phyloP scores from a whole-genome alignment of 495 filamentous ascomycete species.

The Thermothielavioides terrestris region DNA sequence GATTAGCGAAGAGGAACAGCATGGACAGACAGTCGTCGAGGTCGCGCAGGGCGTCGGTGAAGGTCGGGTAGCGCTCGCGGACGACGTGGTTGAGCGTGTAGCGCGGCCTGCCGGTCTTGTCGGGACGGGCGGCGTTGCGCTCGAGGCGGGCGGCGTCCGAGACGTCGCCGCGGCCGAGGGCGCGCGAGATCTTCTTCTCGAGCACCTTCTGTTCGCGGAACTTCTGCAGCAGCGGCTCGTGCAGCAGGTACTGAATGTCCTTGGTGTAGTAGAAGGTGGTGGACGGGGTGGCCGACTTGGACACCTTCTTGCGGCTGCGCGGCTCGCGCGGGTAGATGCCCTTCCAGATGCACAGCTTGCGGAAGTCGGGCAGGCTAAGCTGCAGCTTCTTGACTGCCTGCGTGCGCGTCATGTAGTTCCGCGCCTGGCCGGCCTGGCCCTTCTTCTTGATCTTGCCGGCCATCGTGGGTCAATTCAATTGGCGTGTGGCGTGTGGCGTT shows the following conservation, averaged over 20 bases:
- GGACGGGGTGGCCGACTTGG: slow-evolving; percentile 76
- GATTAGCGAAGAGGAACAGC: slow-evolving; percentile 92
- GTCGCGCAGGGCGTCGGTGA: slow-evolving; percentile 87
- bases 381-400: slow-evolving; percentile 96
- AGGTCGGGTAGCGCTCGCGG: slow-evolving; percentile 95
- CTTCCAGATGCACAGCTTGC: slow-evolving; percentile 97
- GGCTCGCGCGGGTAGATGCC: slow-evolving; percentile 97
- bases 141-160: slow-evolving; percentile 64
- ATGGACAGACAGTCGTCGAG: slow-evolving; percentile 95
- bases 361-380: slow-evolving; percentile 92
- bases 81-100: slow-evolving; percentile 93
- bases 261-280: slow-evolving; percentile 99
- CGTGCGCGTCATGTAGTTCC: slow-evolving; percentile 96
- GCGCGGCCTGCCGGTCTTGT: slow-evolving; percentile 75
- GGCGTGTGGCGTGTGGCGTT: too few relatives aligned
- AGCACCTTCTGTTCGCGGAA: slow-evolving; percentile 95
- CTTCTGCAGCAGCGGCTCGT: slow-evolving; percentile 90
- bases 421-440: slow-evolving; percentile 85
- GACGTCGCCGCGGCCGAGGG: slow-evolving; percentile 84
- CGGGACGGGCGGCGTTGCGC: slow-evolving; percentile 56
- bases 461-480: slow-evolving; percentile 44
- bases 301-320: slow-evolving; percentile 89
- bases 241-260: slow-evolving; percentile 95
- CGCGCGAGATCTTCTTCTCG: slow-evolving; percentile 90
- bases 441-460: slow-evolving; percentile 90